Evolutionary conservation across 306 rosid genomes (phyloP), one percentile per base, ranked within the genome.

Genomic region (Citrullus colocynthis): DNA sequence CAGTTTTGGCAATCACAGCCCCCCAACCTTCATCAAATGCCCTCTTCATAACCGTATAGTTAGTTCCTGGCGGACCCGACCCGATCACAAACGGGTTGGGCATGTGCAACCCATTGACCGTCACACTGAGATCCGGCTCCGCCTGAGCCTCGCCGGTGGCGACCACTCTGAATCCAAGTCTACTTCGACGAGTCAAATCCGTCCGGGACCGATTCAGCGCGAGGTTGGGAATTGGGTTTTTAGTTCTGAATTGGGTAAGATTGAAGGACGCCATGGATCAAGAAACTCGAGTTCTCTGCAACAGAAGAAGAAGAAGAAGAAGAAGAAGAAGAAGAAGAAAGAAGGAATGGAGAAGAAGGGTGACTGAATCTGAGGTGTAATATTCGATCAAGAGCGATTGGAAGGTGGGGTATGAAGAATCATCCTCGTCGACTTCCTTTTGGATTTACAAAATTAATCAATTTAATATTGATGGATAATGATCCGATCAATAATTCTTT

Each of bases 1-100:
- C 99, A 88, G 99, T 95, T 82, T 95, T 95, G 34, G 97, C 99
- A 78, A 95, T 95, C 81, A 95, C 97, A 63, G 91, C 97, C 18
- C 99, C 99, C 99, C 99, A 95, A 2, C 99, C 99, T 88, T 95
- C 99, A 79, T 95, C 99, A 76, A 95, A 95, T 64, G 99, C 97
- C 77, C 91, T 90, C 74, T 95, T 95, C 99, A 95, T 95, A 71
- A 95, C 99, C 44, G 97, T 95, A 78, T 95, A 95, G 81, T 95
- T 95, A n/a, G 99, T 95, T 7, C 97, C 99, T 0, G 99, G 99
- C 15, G 97, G 99, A 79, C 97, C 99, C 63, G 99, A 95, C 81
- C 91, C 99, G 32, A 95, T 95, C 6, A 95, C 97, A 75, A 95
- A 95, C 0, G 99, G 99, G 78, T 95, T 95, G 10, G 97, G 97